Percentiles rank a stretch among this genome's conserved stretches.
These are phyloP conservation scores for Nemania sp. DNA, from an alignment of 2,329 filamentous ascomycete species.

Conservation along the genomic window DNA sequence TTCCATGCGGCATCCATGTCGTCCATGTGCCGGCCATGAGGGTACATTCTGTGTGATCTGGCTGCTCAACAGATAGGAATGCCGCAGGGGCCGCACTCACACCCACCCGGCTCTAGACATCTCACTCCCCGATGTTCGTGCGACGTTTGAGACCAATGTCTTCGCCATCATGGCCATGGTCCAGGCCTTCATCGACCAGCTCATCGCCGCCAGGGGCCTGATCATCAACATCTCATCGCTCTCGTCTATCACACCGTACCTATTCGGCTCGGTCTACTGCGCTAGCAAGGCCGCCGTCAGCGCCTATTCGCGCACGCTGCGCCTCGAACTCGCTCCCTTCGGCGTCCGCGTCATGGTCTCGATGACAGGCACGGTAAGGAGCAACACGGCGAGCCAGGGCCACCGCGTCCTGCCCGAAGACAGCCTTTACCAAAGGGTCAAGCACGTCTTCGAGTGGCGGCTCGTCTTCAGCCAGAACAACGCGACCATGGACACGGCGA, in stretches of 20 bases:
- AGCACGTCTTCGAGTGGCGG: constrained; percentile 51
- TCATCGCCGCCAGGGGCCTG: constrained; percentile 55
- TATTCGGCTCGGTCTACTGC: constrained; percentile 58
- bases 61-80: constrained; percentile 13
- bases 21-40: too few relatives aligned
- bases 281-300: constrained; percentile 61
- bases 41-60: neutral
- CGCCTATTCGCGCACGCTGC: constrained; percentile 57
- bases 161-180: constrained; percentile 62
- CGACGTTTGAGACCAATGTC: constrained; percentile 61
- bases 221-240: constrained; percentile 61
- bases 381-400: constrained; percentile 52
- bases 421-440: constrained; percentile 54
- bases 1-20: too few relatives aligned
- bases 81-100: constrained; percentile 54
- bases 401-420: constrained; percentile 48
- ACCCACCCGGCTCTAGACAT: constrained; percentile 58
- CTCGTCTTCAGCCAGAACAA: constrained; percentile 55
- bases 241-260: constrained; percentile 55
- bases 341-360: constrained; percentile 61
- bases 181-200: constrained; percentile 53
- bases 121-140: constrained; percentile 55
- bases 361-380: constrained; percentile 58
- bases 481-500: constrained; percentile 49
- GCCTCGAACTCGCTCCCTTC: constrained; percentile 58